A percentile compares a stretch with the other conserved stretches of the same genome.
These are phyloP conservation scores for Amniculicola lignicola DNA, from an alignment of 495 filamentous ascomycete species.

Conservation along the genomic window DNA sequence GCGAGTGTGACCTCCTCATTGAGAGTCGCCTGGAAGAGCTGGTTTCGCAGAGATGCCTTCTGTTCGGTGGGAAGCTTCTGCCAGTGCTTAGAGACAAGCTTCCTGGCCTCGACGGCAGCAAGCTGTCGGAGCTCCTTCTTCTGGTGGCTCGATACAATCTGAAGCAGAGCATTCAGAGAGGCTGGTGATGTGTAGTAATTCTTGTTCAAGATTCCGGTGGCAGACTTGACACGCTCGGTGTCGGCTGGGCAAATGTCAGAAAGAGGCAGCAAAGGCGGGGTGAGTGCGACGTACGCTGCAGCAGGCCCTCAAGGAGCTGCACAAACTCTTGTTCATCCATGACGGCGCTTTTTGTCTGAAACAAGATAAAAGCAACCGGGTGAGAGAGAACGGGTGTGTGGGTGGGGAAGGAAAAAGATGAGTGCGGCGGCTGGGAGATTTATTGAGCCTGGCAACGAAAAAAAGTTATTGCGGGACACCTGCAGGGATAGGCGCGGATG, in stretches of 20 bases:
- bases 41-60: constrained; percentile 74
- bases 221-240: constrained; percentile 78
- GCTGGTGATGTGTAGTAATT: constrained; percentile 85
- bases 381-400: neutral
- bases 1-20: constrained; percentile 69
- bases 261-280: constrained; percentile 13
- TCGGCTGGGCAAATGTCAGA: constrained; percentile 54
- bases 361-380: neutral
- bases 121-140: constrained; percentile 74
- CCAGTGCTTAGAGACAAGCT: constrained; percentile 87
- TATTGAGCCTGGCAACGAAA: neutral
- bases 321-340: constrained; percentile 52
- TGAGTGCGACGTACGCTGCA: constrained; percentile 41
- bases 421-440: neutral
- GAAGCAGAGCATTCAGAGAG: constrained; percentile 76
- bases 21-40: constrained; percentile 77
- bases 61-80: constrained; percentile 55
- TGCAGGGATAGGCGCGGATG: too few species aligned
- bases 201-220: constrained; percentile 84
- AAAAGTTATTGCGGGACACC: constrained; percentile 1
- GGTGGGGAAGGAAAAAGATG: neutral
- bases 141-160: constrained; percentile 73
- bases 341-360: neutral
- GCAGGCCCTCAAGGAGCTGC: constrained; percentile 45
- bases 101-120: constrained; percentile 81